phyloP scores from a whole-genome alignment of 495 filamentous ascomycete genomes.

The Penicillium macrosclerotiorum region DNA sequence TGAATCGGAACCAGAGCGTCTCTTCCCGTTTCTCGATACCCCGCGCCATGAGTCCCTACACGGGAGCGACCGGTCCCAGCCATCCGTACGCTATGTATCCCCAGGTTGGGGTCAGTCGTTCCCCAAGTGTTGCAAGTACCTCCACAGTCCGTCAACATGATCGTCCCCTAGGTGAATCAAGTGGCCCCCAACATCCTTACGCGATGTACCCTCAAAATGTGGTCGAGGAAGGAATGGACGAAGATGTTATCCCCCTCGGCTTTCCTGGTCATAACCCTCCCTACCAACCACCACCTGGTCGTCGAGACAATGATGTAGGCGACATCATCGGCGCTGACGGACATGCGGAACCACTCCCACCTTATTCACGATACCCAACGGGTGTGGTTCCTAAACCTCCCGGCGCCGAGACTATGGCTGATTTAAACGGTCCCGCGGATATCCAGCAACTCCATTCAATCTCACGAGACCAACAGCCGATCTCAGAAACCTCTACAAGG shows the following conservation, averaged over 20 bases:
- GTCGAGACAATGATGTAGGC: constrained; percentile 79
- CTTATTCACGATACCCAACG: constrained; percentile 79
- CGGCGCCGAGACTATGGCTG: constrained; percentile 21
- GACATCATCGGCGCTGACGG: constrained; percentile 89
- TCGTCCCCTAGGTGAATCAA: constrained; percentile 58
- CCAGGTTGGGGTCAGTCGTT: constrained; percentile 55
- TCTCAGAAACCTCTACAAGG: constrained; percentile 49
- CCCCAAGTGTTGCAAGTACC: constrained; percentile 62
- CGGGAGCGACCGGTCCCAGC: constrained; percentile 53
- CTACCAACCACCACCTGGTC: constrained; percentile 69
- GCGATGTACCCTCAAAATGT: constrained; percentile 80
- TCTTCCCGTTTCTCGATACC: constrained; percentile 45
- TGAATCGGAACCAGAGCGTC: constrained; percentile 41
- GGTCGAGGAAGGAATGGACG: constrained; percentile 49
- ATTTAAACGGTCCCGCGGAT: constrained; percentile 21
- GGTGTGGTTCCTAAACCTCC: constrained; percentile 44
- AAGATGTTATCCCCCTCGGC: constrained; percentile 62
- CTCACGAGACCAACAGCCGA: constrained; percentile 24
- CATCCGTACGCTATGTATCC: constrained; percentile 57
- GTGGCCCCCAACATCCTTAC: constrained; percentile 84
- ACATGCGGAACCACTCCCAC: constrained; percentile 85
- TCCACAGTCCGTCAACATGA: constrained; percentile 58
- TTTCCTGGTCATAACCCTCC: constrained; percentile 64
- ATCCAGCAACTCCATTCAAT: constrained; percentile 19
- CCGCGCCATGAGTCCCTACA: constrained; percentile 52